A percentile compares a stretch with the other conserved stretches of the same genome.
phyloP scores from a whole-genome alignment of 1,284 basidiomycete genomes.

The Apiotrichum laibachii region DNA sequence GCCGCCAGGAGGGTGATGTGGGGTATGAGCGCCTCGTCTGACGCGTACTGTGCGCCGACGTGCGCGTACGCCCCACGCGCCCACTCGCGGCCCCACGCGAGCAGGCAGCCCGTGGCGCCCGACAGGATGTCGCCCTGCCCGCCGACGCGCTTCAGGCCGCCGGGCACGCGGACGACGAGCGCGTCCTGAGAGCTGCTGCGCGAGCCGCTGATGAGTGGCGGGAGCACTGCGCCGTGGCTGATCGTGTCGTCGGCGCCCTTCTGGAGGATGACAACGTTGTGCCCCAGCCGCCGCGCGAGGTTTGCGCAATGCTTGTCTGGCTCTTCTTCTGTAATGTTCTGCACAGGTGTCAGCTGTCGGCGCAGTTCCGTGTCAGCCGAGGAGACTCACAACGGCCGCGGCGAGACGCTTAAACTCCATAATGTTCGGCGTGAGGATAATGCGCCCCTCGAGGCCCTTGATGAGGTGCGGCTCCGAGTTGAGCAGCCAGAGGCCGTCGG shows the following conservation, averaged over 20 bases:
- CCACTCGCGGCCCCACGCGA: slow-evolving; percentile 93
- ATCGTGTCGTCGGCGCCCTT: slow-evolving; percentile 70
- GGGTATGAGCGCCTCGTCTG: slow-evolving; percentile 56
- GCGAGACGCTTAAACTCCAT: slow-evolving; percentile 87
- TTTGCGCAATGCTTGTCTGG: slow-evolving; percentile 58
- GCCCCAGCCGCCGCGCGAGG: slow-evolving; percentile 68
- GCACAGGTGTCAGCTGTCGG: slow-evolving; percentile 3
- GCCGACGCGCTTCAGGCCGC: slow-evolving; percentile 87
- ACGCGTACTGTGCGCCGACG: slow-evolving; percentile 52
- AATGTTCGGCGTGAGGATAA: slow-evolving; percentile 81
- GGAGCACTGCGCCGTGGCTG: slow-evolving; percentile 49
- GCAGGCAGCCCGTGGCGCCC: slow-evolving; percentile 78
- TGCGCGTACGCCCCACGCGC: slow-evolving; percentile 69
- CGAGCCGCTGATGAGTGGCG: slow-evolving; percentile 25
- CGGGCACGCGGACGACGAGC: slow-evolving; percentile 48
- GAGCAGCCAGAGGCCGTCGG: slow-evolving; percentile 62
- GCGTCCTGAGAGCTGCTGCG: slow-evolving; percentile 17
- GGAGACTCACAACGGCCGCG: slow-evolving; percentile 62
- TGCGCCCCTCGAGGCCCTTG: slow-evolving; percentile 57
- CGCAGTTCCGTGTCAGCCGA: neutral
- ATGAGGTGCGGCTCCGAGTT: slow-evolving; percentile 65
- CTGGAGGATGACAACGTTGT: slow-evolving; percentile 83
- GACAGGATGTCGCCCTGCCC: slow-evolving; percentile 93
- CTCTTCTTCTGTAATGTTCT: slow-evolving; percentile 56
- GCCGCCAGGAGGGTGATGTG: slow-evolving; percentile 78